Evolutionary conservation across 352 stramenopile species (phyloP), one percentile per base, ranked within the genome.

Genomic region (Albugo laibachii): DNA sequence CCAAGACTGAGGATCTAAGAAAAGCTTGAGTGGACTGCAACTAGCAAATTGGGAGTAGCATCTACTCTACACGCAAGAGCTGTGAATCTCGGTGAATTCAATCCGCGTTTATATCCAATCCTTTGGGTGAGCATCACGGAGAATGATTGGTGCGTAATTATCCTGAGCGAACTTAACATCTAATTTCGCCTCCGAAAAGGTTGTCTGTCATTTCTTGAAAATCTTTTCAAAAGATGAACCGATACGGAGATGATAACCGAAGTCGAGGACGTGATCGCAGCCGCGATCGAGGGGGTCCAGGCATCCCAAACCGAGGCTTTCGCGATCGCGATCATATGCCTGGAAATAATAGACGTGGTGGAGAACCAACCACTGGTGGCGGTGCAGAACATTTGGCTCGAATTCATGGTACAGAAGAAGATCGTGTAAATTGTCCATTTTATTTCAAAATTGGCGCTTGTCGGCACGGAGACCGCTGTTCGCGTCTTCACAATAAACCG

Each of bases 361-460:
- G 61, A 6, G 77, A 89, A 20, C 65, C 76, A 54, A 80, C 66
- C 36, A 31, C 24, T 31, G 78, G 78, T 34, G 83, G 82, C 15
- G 83, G 82, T 14, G 94, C 94, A 15, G 89, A 96, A 52, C 89
- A 98, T 67, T 71, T 99, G 41, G 93, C 94, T 36, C 75, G 92
- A 36, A 98, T 98, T 57, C 93, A 98, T 68, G 94, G 94, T 34
- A 98, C 93, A 11, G 94, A 99, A 63, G 94, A 99, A 62, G 77
- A 92, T 55, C 76, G 76, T 36, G 86, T 99, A 41, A 99, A 99
- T 69, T 99, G 96, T 65, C 94, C 95, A 42, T 99, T 99, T 66
- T 99, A 98, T 68, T 98, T 98, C 69, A 99, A 99, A 78, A 99
- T 99, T 43, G 96, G 95, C 31, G 95, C 95, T 19, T 99, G 96